Percentiles rank a stretch among this genome's conserved stretches.
Evolutionary conservation across 2,329 filamentous ascomycete species (phyloP).

Genomic region (Xylaria sp.): DNA sequence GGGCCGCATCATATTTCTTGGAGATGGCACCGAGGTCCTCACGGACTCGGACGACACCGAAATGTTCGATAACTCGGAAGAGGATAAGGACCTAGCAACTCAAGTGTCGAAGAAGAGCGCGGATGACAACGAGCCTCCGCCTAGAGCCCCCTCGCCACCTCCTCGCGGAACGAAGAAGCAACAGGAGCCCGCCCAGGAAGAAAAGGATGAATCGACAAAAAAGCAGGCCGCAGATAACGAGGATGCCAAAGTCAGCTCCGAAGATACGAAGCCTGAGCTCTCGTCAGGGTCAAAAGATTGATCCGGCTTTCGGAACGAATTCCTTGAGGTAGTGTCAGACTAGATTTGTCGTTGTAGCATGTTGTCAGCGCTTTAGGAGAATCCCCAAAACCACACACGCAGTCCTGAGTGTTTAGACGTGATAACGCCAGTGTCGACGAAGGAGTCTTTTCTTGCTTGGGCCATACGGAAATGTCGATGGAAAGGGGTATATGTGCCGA

Average conservation of each 20-base stretch:
- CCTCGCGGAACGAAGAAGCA: slow-evolving; percentile 47
- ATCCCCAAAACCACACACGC: slow-evolving; percentile 34
- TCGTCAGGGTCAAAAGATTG: slow-evolving; percentile 44
- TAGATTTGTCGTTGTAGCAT: slow-evolving; percentile 33
- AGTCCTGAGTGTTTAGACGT: slow-evolving; percentile 41
- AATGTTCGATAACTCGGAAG: slow-evolving; percentile 89
- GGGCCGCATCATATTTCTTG: slow-evolving; percentile 92
- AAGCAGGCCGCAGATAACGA: slow-evolving; percentile 43
- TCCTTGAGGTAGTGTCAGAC: slow-evolving; percentile 13
- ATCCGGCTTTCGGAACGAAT: slow-evolving; percentile 30
- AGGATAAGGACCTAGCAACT: slow-evolving; percentile 86
- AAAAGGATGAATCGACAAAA: slow-evolving; percentile 43
- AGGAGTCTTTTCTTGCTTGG: slow-evolving; percentile 43
- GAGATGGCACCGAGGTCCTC: slow-evolving; percentile 92
- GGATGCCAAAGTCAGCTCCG: slow-evolving; percentile 44
- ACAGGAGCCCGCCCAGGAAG: slow-evolving; percentile 41
- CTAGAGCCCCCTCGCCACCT: slow-evolving; percentile 50
- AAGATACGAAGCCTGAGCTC: slow-evolving; percentile 43
- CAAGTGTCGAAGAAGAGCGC: slow-evolving; percentile 76
- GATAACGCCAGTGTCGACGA: slow-evolving; percentile 42
- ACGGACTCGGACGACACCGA: slow-evolving; percentile 90
- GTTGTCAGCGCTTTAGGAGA: slow-evolving; percentile 38
- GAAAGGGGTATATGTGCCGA: slow-evolving; percentile 33
- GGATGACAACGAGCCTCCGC: slow-evolving; percentile 47
- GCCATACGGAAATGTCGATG: slow-evolving; percentile 38